phyloP scores from a whole-genome alignment of 1,139 yeast genomes.

The Candida glucosophila region DNA sequence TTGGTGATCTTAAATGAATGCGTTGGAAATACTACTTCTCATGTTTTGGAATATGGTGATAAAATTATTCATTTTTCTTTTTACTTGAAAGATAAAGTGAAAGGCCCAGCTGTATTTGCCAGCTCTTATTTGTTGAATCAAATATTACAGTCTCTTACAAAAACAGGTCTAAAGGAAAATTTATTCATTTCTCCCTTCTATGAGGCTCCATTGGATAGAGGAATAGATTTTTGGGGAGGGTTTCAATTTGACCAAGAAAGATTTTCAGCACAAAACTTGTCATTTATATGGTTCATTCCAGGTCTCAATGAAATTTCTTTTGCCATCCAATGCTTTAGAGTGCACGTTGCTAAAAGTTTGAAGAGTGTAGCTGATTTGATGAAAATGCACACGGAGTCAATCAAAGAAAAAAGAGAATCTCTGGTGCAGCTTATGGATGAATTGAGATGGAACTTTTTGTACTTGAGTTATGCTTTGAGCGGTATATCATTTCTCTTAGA shows the following conservation, averaged over 20 bases:
- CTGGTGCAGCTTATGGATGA: conserved; percentile 33
- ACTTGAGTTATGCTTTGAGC: conserved; percentile 53
- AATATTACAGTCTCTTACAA: conserved; percentile 55
- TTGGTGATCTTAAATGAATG: conserved; percentile 64
- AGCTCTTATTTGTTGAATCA: conserved; percentile 52
- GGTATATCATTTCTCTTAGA: conserved; percentile 76
- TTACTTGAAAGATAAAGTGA: conserved; percentile 47
- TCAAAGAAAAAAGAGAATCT: conserved; percentile 10
- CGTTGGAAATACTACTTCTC: conserved; percentile 56
- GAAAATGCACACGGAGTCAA: conserved; percentile 14
- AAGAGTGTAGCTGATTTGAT: conserved; percentile 33
- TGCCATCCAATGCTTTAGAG: conserved; percentile 54
- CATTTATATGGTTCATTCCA: conserved; percentile 75
- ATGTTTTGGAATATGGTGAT: conserved; percentile 34
- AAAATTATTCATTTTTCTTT: conserved; percentile 45
- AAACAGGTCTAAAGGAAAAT: conserved; percentile 47
- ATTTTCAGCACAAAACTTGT: conserved; percentile 32
- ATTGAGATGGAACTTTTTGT: conserved; percentile 46
- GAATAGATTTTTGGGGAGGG: conserved; percentile 65
- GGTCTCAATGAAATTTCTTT: conserved; percentile 43
- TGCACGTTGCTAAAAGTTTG: conserved; percentile 38
- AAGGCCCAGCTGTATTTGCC: conserved; percentile 54
- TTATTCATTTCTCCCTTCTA: conserved; percentile 41
- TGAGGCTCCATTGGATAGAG: conserved; percentile 21
- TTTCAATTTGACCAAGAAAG: conserved; percentile 44